Base-by-base conservation (phyloP, 345 rosid species). In the Euphorbia peplus region DNA sequence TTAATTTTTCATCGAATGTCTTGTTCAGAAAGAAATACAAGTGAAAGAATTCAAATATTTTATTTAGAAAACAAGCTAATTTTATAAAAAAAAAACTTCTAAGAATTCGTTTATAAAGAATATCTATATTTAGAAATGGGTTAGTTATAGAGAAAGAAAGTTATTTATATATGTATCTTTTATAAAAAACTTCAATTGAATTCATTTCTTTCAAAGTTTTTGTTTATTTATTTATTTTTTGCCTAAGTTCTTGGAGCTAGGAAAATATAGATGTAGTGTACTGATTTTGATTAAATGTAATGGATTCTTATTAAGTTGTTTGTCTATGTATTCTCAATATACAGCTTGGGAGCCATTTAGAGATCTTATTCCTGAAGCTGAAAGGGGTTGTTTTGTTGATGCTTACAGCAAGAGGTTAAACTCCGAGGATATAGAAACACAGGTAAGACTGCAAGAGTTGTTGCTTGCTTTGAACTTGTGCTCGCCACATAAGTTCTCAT, bases 311-410 rank as follows among this genome's bases (percentile, higher is more conserved):
- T 67, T 25, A 46, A 30, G 46, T 57, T 64, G 55, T 24, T 67
- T 67, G 22, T 67, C n/a, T 42, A 9, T 58, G 44, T 63, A 13
- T 53, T 79, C 18, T 69, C 62, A 16, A 47, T 60, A 3, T 44
- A 22, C 83, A 93, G 98, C 93, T 62, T 93, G 98, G 98, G 98
- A 93, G 81, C 77, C 88, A 39, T 93, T 93, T 76, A 85, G 93
- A 76, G 97, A 93, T 81, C 91, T 86, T 60, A 91, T 93, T 78
- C 96, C 98, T 15, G 96, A 86, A 80, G 79, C 80, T 53, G 96
- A 93, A 77, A 88, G 98, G 74, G 82, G 69, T 22, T 59, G 88
- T 72, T 78, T 91, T 26, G 50, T 91, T 48, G 81, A 84, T 55
- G 98, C 97, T 75, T 93, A 93, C 77, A 78, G 74, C 75, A 88